Percentiles rank a stretch among this genome's conserved stretches.
Conservation (phyloP, 441 rosid genomes). For the Bocquillonia castaneifolia region DNA sequence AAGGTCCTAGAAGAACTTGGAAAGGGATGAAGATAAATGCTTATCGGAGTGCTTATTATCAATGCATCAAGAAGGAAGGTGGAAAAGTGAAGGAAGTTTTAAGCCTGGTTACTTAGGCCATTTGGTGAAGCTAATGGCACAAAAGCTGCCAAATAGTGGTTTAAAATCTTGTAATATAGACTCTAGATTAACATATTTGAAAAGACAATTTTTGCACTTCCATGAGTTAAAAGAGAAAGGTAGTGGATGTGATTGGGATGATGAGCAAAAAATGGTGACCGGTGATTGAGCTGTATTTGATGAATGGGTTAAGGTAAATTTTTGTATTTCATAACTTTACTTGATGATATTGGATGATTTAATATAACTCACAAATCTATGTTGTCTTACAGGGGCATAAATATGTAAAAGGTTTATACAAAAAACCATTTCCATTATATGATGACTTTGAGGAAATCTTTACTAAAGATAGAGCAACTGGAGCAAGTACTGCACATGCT, state of each 20-base stretch:
- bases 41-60: background rate
- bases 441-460: background rate
- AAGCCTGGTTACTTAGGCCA: background rate
- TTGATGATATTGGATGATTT: too few species aligned
- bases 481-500: background rate
- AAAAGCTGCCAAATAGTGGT: background rate
- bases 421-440: background rate
- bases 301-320: background rate
- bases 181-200: background rate
- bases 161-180: background rate
- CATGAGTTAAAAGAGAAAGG: background rate
- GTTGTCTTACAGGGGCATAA: background rate
- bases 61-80: background rate
- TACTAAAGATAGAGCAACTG: background rate
- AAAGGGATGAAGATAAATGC: too few species aligned
- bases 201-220: background rate
- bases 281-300: background rate
- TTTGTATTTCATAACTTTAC: too few species aligned
- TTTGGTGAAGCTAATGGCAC: background rate
- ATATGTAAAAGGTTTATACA: background rate
- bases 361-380: too few species aligned
- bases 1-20: too few species aligned
- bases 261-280: background rate
- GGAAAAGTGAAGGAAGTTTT: background rate
- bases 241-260: background rate